These are phyloP conservation scores for Amylostereum areolatum DNA, from an alignment of 1,284 basidiomycete species.

Conservation along the genomic window DNA sequence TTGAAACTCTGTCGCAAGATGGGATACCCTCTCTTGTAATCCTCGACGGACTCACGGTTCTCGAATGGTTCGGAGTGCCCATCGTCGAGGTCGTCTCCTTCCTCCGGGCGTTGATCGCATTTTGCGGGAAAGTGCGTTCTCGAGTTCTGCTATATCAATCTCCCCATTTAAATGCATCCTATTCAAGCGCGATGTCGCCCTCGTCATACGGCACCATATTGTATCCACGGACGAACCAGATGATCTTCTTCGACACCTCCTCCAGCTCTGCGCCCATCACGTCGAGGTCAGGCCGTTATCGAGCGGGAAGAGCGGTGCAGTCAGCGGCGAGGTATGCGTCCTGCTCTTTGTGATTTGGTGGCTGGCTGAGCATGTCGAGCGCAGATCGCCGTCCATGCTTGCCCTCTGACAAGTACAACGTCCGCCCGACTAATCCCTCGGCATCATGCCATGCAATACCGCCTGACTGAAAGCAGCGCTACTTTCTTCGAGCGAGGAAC, in stretches of 20 bases:
- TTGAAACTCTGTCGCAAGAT: slow-evolving; percentile 10
- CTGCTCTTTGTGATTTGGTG: slow-evolving; percentile 2
- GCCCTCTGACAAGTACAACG: slow-evolving; percentile 33
- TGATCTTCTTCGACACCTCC: slow-evolving; percentile 46
- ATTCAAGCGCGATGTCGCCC: slow-evolving; percentile 38
- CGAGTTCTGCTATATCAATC: not conserved
- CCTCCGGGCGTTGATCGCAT: slow-evolving; percentile 46
- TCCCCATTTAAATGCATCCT: not conserved
- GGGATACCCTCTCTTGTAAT: slow-evolving; percentile 39
- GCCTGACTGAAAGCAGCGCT: slow-evolving; percentile 54
- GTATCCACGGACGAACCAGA: slow-evolving; percentile 49
- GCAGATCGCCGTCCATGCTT: slow-evolving; percentile 58
- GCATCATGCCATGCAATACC: slow-evolving; percentile 57
- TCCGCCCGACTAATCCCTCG: slow-evolving; percentile 42
- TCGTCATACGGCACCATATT: slow-evolving; percentile 60
- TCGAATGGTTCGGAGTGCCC: slow-evolving; percentile 63
- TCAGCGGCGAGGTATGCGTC: slow-evolving; percentile 61
- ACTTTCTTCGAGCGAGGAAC: slow-evolving; percentile 70
- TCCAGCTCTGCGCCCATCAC: slow-evolving; percentile 58
- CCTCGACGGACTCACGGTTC: slow-evolving; percentile 56
- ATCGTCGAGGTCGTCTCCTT: slow-evolving; percentile 46
- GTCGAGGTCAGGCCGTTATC: slow-evolving; percentile 62
- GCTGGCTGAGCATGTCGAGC: not conserved
- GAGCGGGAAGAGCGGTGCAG: slow-evolving; percentile 66
- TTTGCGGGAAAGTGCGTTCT: slow-evolving; percentile 47